Evolutionary conservation across 805 yeast genomes (phyloP), one percentile per base, ranked within the genome.

Genomic region (Hanseniaspora vineae): DNA sequence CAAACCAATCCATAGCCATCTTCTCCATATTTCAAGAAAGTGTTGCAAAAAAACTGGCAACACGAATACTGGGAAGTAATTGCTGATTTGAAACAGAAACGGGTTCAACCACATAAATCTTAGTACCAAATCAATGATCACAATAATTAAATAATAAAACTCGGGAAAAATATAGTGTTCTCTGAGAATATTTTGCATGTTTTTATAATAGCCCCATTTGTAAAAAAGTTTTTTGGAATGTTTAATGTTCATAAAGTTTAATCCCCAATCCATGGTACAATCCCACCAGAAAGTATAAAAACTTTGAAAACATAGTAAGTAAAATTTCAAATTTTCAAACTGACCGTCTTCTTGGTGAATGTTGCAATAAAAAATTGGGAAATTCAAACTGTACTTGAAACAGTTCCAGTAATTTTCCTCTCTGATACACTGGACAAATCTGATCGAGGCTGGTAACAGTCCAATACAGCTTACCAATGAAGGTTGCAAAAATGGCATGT

Each of bases 1-100:
- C 59, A 90, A 68, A 51, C 85, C 74, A 40, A 88, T 77, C 99
- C 99, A 92, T 46, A 87, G 65, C 78, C 89, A 85, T 59, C 98
- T 74, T 65, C 98, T 73, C 9, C 81, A 54, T 6, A 92, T 69
- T 60, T 92, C 98, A 46, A 89, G 64, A 3, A 77, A 54, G 57
- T 89, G 92, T 48, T 86, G 66, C 11, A 75, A 64, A 52, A 84
- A 81, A 49, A 79, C 73, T 1, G 92, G 89, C 29, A 71, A 62
- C 53, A 76, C 84, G 20, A 75, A 3, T 70, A 20, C 65, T 64
- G 42, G 58, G 61, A 35, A 75, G 65, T 17, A 75, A 54, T 56
- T 79, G 77, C 54, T 80, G 66, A 10, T 9, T n/a, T n/a, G 19
- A 18, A 42, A 44, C 6, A 35, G 2, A 5, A 6, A 8, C 1